Base-by-base conservation (phyloP, 148 eudicot species). In the Pouteria glomerata region DNA sequence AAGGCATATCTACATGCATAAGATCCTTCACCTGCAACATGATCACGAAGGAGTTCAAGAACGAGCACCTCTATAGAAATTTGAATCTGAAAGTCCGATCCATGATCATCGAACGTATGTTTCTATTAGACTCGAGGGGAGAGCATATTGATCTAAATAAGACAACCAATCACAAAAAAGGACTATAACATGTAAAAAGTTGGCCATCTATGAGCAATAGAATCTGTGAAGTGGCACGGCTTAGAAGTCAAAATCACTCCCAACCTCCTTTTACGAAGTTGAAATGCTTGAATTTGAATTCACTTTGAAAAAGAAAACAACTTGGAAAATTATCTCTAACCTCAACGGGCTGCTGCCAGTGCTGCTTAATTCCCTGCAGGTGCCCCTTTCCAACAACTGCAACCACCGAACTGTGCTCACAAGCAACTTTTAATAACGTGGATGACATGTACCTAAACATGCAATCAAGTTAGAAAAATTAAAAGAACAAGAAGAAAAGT, bases 381-480 rank as follows among this genome's bases (percentile, higher is more conserved):
- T 95, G 99, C 61, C 99, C 99, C 81, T 85, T 95, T 56, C 99
- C 99, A 35, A 95, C 97, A 76, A 95, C 99, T 34, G 99, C 99
- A 47, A 95, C 99, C 57, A 95, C 97, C 56, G 99, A 89, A 67
- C 81, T 84, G 79, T 88, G 92, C 84, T 85, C 91, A 55, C 86
- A 70, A 27, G 99, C 99, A 67, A 83, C 78, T 83, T 61, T 83
- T 30, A 86, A 79, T 74, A 95, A 82, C 31, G 82, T 70, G 11
- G 99, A 86, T 63, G 99, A 88, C 99, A 95, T 95, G 77, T 86
- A 95, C 90, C 99, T 95, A 78, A 66, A 73, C 30, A 23, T 33
- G 74, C 37, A 62, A 68, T 33, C 39, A 61, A 59, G 51, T 47
- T 30, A 58, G 58, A 55, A 34, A 56, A n/a, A n/a, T n/a, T n/a